Base-by-base conservation (phyloP, 805 yeast genomes). In the Isabelozyma pseudorhagii region DNA sequence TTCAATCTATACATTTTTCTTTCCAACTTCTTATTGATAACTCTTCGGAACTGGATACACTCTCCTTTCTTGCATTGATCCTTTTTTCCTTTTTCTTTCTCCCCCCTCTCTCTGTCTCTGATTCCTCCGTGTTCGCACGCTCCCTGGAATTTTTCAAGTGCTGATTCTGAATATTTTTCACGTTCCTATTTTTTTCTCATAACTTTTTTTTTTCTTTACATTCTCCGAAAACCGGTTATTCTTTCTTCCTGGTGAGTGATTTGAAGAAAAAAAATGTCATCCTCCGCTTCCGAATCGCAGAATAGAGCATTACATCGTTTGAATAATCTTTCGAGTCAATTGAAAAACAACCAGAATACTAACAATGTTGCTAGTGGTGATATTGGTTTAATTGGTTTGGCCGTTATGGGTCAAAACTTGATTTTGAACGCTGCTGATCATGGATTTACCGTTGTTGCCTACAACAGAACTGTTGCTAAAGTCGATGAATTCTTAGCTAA, bases 341-440 rank as follows among this genome's bases (percentile, higher is more conserved):
- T 40, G 28, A 40, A 40, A 17, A 40, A 15, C 18, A 38, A 38
- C 9, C 25, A 15, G 8, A 46, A 39, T 54, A 62, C 68, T 67
- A 66, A 62, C 67, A 53, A 46, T 18, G 36, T 38, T 42, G 47
- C 53, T 52, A 84, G 89, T 71, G 94, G 93, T 81, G 99, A 93
- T 85, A 85, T 93, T 74, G 99, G 97, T 76, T 89, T 93, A 73
- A 92, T 94, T 69, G 99, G 99, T 72, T 83, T 93, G 83, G 99
- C 99, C 87, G 99, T 93, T 62, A 93, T 93, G 99, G 99, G 99
- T 77, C 96, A 89, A 82, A 93, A 93, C 84, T 80, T 93, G 82
- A 90, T 93, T 72, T 82, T 93, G 61, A 93, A 93, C 77, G 96
- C 96, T 67, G 99, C 99, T 62, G 99, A 93, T 82, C 96, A 93